These are phyloP conservation scores for Teratosphaeria destructans DNA, from an alignment of 2,329 filamentous ascomycete genomes.

Conservation along the genomic window DNA sequence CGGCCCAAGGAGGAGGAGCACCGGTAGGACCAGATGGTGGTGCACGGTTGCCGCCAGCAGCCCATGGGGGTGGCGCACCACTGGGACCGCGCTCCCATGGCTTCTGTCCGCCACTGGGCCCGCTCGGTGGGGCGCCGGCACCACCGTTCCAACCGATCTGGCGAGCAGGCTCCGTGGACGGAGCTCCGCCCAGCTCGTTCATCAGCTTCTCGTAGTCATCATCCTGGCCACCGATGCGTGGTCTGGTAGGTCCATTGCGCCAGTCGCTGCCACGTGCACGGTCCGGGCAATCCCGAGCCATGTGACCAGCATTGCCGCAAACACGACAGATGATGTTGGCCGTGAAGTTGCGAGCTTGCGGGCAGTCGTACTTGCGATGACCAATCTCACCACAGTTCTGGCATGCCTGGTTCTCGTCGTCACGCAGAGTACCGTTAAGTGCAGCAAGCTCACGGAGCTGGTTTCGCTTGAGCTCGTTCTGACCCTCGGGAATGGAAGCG, in stretches of 20 bases:
- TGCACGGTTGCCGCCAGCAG: conserved; percentile 8
- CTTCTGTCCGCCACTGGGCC: conserved; percentile 52
- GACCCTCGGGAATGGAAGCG: conserved; percentile 94
- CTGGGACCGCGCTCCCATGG: conserved; percentile 21
- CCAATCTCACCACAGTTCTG: conserved; percentile 99
- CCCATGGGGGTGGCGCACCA: conserved; percentile 27
- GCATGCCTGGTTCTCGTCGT: conserved; percentile 98
- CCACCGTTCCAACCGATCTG: conserved; percentile 80
- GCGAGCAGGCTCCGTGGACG: conserved; percentile 45
- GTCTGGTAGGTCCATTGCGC: conserved; percentile 58
- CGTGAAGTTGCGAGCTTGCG: conserved; percentile 96
- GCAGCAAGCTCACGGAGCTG: conserved; percentile 95
- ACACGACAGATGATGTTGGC: conserved; percentile 98
- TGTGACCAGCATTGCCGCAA: conserved; percentile 94
- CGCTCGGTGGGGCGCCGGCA: conserved; percentile 41
- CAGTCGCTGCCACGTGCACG: conserved; percentile 81
- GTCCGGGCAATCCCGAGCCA: conserved; percentile 96
- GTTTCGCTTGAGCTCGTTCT: conserved; percentile 98
- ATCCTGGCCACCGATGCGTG: conserved; percentile 62
- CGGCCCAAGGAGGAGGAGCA: conserved; percentile 28
- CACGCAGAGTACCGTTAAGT: conserved; percentile 95
- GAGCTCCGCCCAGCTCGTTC: conserved; percentile 83
- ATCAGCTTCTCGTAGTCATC: conserved; percentile 97
- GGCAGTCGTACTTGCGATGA: conserved; percentile 97
- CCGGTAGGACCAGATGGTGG: conserved; percentile 8